These are phyloP conservation scores for Arachnomyces sp. DNA, from an alignment of 2,329 filamentous ascomycete genomes.

Conservation along the genomic window DNA sequence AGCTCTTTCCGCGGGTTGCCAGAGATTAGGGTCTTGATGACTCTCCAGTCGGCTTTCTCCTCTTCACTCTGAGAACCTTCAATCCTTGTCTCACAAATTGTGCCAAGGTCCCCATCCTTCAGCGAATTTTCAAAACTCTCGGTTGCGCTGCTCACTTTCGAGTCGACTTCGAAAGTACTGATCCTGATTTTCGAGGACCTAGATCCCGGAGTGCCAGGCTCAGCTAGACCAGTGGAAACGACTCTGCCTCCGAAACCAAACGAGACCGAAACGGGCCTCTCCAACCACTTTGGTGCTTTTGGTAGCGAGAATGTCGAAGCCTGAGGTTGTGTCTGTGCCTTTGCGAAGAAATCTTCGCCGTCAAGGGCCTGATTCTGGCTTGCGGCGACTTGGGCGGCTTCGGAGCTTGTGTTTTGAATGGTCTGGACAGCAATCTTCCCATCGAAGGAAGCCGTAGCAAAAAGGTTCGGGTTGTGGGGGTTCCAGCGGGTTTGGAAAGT, in stretches of 20 bases:
- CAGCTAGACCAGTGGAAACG: constrained; percentile 59
- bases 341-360: constrained; percentile 93
- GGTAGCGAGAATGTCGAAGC: constrained; percentile 78
- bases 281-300: constrained; percentile 84
- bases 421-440: constrained; percentile 93
- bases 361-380: constrained; percentile 65
- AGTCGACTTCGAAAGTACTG: constrained; percentile 81
- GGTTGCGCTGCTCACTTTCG: constrained; percentile 72
- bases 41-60: constrained; percentile 92
- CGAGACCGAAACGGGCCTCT: constrained; percentile 74
- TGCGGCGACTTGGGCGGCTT: constrained; percentile 53
- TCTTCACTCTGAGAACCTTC: constrained; percentile 71
- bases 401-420: constrained; percentile 82
- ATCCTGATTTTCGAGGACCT: constrained; percentile 70
- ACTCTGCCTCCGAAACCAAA: constrained; percentile 96
- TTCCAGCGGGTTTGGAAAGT: constrained; percentile 94
- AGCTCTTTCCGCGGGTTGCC: constrained; percentile 80
- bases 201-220: constrained; percentile 55
- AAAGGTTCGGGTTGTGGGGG: constrained; percentile 82
- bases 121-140: constrained; percentile 81
- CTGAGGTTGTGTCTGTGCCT: constrained; percentile 85
- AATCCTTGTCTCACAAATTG: constrained; percentile 74
- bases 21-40: constrained; percentile 80
- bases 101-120: constrained; percentile 65
- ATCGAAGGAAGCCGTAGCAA: constrained; percentile 93